A percentile compares a stretch with the other conserved stretches of the same genome.
Conservation (phyloP, 352 stramenopile species). For the Phytophthora hybrid region DNA sequence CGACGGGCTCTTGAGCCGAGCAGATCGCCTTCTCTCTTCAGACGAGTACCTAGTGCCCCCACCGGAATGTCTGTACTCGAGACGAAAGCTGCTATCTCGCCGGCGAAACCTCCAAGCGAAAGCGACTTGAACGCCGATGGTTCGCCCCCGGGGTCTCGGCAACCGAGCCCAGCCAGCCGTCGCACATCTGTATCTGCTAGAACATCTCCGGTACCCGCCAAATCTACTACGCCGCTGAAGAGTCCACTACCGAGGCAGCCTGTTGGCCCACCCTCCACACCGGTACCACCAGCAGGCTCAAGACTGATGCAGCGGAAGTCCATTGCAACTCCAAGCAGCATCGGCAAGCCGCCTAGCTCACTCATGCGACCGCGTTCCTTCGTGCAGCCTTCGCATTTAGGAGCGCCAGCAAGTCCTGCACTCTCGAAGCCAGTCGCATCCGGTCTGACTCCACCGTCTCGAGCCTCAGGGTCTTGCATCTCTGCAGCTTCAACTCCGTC, state of each 20-base stretch:
- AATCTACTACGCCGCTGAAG: neutral
- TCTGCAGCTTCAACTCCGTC: slow-evolving; percentile 6
- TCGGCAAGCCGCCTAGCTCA: slow-evolving; percentile 20
- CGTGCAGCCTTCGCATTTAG: slow-evolving; percentile 6
- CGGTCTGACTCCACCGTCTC: slow-evolving; percentile 8
- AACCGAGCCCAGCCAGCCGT: slow-evolving; percentile 8
- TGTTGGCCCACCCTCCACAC: neutral
- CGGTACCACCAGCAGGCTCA: slow-evolving; percentile 18
- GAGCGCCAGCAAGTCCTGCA: neutral
- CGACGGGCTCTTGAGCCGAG: slow-evolving; percentile 13
- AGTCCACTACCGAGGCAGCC: neutral
- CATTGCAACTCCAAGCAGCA: slow-evolving; percentile 3
- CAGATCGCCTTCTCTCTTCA: slow-evolving; percentile 14
- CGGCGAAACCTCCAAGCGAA: neutral
- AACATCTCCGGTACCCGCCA: slow-evolving; percentile 9
- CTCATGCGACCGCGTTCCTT: slow-evolving; percentile 29
- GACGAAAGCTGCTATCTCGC: neutral
- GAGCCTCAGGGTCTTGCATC: slow-evolving; percentile 2
- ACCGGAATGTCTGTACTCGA: slow-evolving; percentile 7
- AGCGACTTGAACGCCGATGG: neutral
- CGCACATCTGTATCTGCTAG: slow-evolving; percentile 9
- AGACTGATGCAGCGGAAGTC: slow-evolving; percentile 19
- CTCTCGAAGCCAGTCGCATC: slow-evolving; percentile 4
- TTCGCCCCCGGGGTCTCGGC: neutral
- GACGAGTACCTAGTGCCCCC: slow-evolving; percentile 6